phyloP scores from a whole-genome alignment of 495 filamentous ascomycete genomes.

The Penicillium chermesinum region DNA sequence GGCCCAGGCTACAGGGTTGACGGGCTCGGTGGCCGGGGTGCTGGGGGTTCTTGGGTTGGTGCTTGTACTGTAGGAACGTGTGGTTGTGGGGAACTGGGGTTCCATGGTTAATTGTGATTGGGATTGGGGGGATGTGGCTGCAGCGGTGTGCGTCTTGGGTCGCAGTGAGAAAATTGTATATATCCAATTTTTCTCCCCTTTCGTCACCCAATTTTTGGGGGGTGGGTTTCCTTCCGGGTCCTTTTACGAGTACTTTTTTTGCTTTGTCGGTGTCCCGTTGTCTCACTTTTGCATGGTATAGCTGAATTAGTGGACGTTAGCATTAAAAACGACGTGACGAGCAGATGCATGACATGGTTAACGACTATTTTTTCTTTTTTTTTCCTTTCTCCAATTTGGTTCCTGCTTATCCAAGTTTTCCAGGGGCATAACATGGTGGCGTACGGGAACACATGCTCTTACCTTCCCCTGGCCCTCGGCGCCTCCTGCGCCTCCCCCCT shows the following conservation, averaged over 20 bases:
- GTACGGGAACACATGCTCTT: neutral
- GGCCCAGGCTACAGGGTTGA: slow-evolving; percentile 16
- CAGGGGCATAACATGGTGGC: neutral
- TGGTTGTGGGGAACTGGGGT: neutral
- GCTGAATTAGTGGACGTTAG: neutral
- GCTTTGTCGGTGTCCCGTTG: neutral
- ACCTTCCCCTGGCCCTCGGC: neutral
- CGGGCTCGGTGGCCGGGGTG: slow-evolving; percentile 20
- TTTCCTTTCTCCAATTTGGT: slow-evolving; percentile 1
- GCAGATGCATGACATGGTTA: slow-evolving; percentile 5
- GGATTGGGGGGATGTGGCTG: slow-evolving; percentile 1
- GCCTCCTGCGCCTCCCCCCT: neutral
- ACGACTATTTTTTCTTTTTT: neutral
- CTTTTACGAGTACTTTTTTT: neutral
- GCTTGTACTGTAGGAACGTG: slow-evolving; percentile 16
- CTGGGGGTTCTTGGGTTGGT: slow-evolving; percentile 24
- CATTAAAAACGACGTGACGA: neutral
- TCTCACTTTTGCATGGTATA: neutral
- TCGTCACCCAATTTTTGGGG: too few relatives aligned
- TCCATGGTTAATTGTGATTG: too few relatives aligned
- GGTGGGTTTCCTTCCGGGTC: too few relatives aligned
- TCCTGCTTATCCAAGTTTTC: slow-evolving; percentile 1
- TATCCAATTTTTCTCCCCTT: neutral
- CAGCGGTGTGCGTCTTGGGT: too few relatives aligned
- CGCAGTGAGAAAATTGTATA: neutral